A percentile compares a stretch with the other conserved stretches of the same genome.
These are phyloP conservation scores for Basipetospora chlamydospora DNA, from an alignment of 2,329 filamentous ascomycete genomes.

Conservation along the genomic window DNA sequence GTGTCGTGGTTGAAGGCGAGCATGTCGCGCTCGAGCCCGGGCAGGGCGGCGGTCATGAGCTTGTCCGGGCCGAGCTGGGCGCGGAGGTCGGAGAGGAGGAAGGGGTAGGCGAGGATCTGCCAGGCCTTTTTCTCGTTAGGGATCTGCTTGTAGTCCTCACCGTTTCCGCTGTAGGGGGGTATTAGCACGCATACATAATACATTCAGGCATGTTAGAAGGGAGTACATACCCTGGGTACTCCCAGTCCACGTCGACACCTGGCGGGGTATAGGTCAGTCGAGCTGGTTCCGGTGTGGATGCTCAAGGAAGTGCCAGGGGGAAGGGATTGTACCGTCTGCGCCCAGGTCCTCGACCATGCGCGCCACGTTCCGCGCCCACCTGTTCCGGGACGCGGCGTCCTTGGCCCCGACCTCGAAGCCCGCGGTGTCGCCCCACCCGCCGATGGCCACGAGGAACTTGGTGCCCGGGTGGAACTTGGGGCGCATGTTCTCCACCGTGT, in stretches of 20 bases:
- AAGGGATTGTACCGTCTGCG: conserved; percentile 52
- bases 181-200: neutral
- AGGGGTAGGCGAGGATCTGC: conserved; percentile 50
- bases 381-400: conserved; percentile 32
- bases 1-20: conserved; percentile 48
- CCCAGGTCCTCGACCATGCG: conserved; percentile 45
- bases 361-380: conserved; percentile 50
- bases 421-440: conserved; percentile 56
- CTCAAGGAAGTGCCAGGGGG: no score
- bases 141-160: conserved; percentile 51
- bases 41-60: conserved; percentile 53
- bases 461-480: conserved; percentile 33
- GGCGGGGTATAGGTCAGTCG: conserved; percentile 15
- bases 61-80: conserved; percentile 39
- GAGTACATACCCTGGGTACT: conserved; percentile 33
- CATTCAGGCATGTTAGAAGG: neutral
- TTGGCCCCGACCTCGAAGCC: conserved; percentile 47
- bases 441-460: conserved; percentile 56
- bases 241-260: conserved; percentile 47
- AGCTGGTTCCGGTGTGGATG: no score
- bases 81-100: conserved; percentile 44
- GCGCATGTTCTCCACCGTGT: conserved; percentile 20
- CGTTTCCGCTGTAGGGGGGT: conserved; percentile 39
- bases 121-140: conserved; percentile 45
- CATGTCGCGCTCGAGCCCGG: conserved; percentile 49